phyloP scores from a whole-genome alignment of 148 eudicot species.

The Nyssa sinensis region DNA sequence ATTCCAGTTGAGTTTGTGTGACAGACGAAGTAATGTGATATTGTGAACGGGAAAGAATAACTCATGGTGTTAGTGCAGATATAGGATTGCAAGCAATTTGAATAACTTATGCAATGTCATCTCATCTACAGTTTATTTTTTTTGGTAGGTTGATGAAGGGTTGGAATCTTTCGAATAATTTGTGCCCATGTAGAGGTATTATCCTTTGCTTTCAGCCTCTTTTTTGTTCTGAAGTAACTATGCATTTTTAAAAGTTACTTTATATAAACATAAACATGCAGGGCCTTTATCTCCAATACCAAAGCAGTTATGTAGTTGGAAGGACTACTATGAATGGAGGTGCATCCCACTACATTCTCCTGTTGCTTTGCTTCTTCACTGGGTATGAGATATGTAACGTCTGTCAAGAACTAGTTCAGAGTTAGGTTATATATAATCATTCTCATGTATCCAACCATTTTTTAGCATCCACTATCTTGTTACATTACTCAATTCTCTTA shows the following conservation, averaged over 20 bases:
- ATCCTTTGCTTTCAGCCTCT: not conserved
- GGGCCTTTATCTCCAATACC: conserved; percentile 56
- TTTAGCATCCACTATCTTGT: not conserved
- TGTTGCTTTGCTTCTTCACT: conserved; percentile 81
- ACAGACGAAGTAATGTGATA: no score
- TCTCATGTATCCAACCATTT: not conserved
- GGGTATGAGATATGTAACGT: conserved; percentile 47
- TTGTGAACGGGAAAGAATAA: no score
- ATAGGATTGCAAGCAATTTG: not conserved
- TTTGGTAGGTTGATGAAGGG: conserved; percentile 41
- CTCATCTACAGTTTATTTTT: not conserved
- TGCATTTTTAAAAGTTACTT: not conserved
- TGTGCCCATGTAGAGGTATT: conserved; percentile 79
- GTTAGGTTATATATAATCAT: not conserved
- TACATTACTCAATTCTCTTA: not conserved
- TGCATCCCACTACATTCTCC: conserved; percentile 70
- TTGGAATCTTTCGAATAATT: conserved; percentile 69
- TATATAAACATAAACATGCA: conserved; percentile 32
- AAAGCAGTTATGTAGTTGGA: conserved; percentile 59
- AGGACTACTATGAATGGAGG: conserved; percentile 93
- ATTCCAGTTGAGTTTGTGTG: no score
- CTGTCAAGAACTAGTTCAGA: not conserved
- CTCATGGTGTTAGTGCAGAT: not conserved
- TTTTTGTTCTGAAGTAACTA: not conserved
- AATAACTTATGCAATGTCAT: not conserved